Conservation (phyloP, 495 filamentous ascomycete genomes). For the Tuber magnatum region DNA sequence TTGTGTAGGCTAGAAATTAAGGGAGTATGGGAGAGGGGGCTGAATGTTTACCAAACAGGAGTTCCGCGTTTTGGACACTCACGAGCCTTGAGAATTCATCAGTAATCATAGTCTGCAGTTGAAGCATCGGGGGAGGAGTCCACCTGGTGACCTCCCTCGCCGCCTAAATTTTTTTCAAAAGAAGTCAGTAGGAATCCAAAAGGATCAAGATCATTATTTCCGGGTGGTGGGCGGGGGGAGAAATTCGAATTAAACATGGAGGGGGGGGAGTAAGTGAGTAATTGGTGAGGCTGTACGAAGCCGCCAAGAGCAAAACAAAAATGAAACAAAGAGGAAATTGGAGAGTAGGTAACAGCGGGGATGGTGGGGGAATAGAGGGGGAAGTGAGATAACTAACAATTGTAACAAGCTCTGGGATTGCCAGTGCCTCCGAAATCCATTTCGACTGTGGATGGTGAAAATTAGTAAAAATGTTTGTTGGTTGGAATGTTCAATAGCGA, state of each 20-base stretch:
- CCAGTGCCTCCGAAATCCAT: slow-evolving; percentile 47
- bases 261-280: slow-evolving; percentile 22
- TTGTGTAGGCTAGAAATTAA: slow-evolving; percentile 6
- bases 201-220: slow-evolving; percentile 14
- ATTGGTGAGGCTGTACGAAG: not conserved
- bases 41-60: slow-evolving; percentile 68
- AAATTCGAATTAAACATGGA: slow-evolving; percentile 6
- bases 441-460: slow-evolving; percentile 22
- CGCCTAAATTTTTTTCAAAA: slow-evolving; percentile 50
- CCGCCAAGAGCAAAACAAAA: not conserved
- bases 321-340: not conserved
- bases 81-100: slow-evolving; percentile 56
- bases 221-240: slow-evolving; percentile 10
- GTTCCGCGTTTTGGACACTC: slow-evolving; percentile 92
- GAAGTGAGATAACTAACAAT: slow-evolving; percentile 56
- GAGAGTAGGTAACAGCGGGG: slow-evolving; percentile 7
- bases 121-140: slow-evolving; percentile 22
- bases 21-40: not conserved
- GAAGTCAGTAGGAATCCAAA: slow-evolving; percentile 19
- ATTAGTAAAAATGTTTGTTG: slow-evolving; percentile 6
- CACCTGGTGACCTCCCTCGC: slow-evolving; percentile 68
- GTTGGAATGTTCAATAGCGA: not conserved
- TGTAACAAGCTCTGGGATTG: slow-evolving; percentile 63
- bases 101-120: slow-evolving; percentile 32
- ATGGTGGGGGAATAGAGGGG: slow-evolving; percentile 25